Evolutionary conservation across 495 filamentous ascomycete species (phyloP), one percentile per base, ranked within the genome.

Genomic region (Baudoinia panamericana): DNA sequence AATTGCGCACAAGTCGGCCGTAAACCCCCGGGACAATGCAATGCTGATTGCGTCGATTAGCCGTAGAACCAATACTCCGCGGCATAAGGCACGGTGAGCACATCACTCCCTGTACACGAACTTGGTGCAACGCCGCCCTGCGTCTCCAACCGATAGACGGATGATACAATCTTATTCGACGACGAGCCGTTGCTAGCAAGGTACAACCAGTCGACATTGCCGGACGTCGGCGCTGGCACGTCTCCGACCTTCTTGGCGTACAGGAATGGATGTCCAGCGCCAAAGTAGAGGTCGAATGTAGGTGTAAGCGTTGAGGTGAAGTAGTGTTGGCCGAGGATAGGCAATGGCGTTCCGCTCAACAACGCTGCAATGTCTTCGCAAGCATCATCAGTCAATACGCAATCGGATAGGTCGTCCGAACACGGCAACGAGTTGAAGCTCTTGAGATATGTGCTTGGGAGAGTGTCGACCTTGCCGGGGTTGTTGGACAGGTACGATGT

Each of bases 31-130:
- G n/a, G n/a, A n/a, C n/a, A n/a, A n/a, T n/a, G n/a, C n/a, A n/a
- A n/a, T n/a, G n/a, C n/a, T n/a, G n/a, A n/a, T n/a, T n/a, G n/a
- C n/a, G 26, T n/a, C 31, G 9, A 34, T 41, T 22, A 41, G n/a
- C 31, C 49, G 35, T 52, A 54, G 34, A 48, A 44, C 43, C 43
- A 54, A 31, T 54, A 54, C 33, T 48, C 36, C 23, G 50, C 49
- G 16, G 43, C 39, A 49, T 54, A 54, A 4, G 25, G 22, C 23
- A 51, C 48, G 17, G 31, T 12, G 19, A 54, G 17, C 3, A 17
- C 17, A 1, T 28, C 41, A 5, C 12, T 24, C 3, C 39, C 39
- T 5, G 15, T 24, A 37, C 51, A 54, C n/a, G 36, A 41, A n/a
- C 13, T 25, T 15, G 46, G 47, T 20, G 31, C 10, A 20, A 27